Evolutionary conservation across 2,329 filamentous ascomycete genomes (phyloP), one percentile per base, ranked within the genome.

Genomic region (Fusarium abutilonis): DNA sequence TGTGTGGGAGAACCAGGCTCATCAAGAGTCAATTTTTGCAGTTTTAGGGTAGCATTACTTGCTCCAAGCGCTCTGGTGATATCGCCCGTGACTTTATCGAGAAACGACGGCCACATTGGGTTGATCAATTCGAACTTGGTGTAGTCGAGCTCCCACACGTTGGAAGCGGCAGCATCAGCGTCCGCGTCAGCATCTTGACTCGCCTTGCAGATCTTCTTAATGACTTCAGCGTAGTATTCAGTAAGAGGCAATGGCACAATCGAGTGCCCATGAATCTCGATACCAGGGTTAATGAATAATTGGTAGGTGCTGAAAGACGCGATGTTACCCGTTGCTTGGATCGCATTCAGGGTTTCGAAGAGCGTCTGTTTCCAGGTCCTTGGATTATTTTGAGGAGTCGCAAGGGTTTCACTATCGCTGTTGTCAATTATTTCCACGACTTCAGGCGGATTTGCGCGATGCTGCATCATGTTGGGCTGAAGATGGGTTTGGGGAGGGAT

Each of bases 61-160:
- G 43, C 15, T 7, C 41, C 42, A 3, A 64, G 44, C 5, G 28
- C 43, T 13, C 45, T 41, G 14, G 31, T 41, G 1, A 36, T 36
- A 6, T 51, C 28, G 9, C 29, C 4, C 2, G 40, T 21, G 6
- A 65, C 32, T 14, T 29, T 39, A 6, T 48, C 21, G 11, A 64
- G 40, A 8, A 40, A 59, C 9, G n/a, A 26, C 2, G 19, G n/a
- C 61, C 61, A 65, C 1, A 41, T 38, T 1, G 57, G 61, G 31
- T 65, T 66, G 19, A 29, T 42, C 32, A 63, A 35, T 13, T 53
- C 17, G 38, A 66, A 65, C 17, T 63, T 47, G 11, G 52, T 23
- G 13, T 11, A 36, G 19, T 59, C 41, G 10, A 66, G 46, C 23
- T 62, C 53, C 57, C 61, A 65, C 4, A 39, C 34, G 13, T 66